Conservation (phyloP, 441 rosid genomes). For the Theobroma grandiflorum region DNA sequence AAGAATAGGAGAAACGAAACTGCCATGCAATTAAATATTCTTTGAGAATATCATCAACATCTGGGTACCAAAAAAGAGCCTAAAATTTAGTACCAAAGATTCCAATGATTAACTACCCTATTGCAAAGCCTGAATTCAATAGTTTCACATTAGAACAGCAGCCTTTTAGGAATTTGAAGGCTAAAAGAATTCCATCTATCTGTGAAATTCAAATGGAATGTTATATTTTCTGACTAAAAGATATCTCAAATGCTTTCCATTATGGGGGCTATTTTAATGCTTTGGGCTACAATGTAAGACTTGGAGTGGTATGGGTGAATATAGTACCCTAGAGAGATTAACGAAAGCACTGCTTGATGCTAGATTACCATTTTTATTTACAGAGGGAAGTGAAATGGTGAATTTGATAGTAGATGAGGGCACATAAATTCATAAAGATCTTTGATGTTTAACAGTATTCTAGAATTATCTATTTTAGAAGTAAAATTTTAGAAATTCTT, state of each 20-base stretch:
- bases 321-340: background rate
- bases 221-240: background rate
- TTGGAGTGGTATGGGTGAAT: background rate
- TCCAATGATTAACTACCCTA: background rate
- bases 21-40: background rate
- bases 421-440: background rate
- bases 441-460: background rate
- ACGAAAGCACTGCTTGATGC: background rate
- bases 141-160: background rate
- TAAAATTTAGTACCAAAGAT: background rate
- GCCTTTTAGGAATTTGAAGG: background rate
- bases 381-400: background rate
- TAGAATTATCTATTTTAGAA: background rate
- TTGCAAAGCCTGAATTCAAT: background rate
- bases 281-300: background rate
- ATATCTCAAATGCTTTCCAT: background rate
- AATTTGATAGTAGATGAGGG: background rate
- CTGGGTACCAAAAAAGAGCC: background rate
- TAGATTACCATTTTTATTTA: background rate
- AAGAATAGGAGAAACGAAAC: background rate
- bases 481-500: background rate
- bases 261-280: background rate
- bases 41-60: background rate
- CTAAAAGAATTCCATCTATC: background rate
- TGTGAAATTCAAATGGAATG: background rate